A percentile compares a stretch with the other conserved stretches of the same genome.
phyloP scores from a whole-genome alignment of 495 filamentous ascomycete genomes.

The Daldinia concentrica region DNA sequence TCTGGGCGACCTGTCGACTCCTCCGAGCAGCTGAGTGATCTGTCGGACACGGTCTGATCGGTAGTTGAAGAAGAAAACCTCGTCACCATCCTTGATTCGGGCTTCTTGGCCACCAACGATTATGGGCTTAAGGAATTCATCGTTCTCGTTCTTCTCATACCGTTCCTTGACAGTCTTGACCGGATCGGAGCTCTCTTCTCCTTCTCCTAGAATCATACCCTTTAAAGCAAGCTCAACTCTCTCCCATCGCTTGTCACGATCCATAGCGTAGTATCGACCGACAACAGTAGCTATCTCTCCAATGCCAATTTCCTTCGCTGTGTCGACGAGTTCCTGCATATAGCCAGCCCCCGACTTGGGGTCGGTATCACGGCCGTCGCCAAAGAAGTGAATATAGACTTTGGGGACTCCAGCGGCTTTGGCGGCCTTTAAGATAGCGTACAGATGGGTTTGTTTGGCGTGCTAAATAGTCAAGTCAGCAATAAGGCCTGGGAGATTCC shows the following conservation, averaged over 20 bases:
- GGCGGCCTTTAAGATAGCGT: constrained; percentile 84
- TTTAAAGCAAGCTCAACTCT: constrained; percentile 88
- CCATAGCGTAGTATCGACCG: constrained; percentile 98
- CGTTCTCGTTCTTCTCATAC: constrained; percentile 86
- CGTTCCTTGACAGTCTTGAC: constrained; percentile 86
- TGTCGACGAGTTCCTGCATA: constrained; percentile 82
- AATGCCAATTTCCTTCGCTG: constrained; percentile 81
- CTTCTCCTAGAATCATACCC: constrained; percentile 84
- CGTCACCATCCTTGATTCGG: constrained; percentile 89
- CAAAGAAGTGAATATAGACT: constrained; percentile 98
- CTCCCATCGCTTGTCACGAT: constrained; percentile 99
- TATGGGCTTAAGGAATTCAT: constrained; percentile 99
- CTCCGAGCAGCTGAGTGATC: constrained; percentile 92
- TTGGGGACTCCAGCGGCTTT: constrained; percentile 87
- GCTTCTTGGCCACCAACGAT: constrained; percentile 86
- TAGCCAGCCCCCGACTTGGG: constrained; percentile 89
- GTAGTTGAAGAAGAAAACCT: constrained; percentile 99
- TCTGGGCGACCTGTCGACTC: constrained; percentile 85
- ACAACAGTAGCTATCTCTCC: constrained; percentile 94
- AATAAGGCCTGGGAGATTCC: neutral
- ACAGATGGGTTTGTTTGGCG: constrained; percentile 91
- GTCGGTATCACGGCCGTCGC: constrained; percentile 96
- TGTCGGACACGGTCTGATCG: constrained; percentile 97
- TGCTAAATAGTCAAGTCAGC: constrained; percentile 61
- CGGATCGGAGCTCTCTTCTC: constrained; percentile 83